Evolutionary conservation across 2,329 filamentous ascomycete species (phyloP).

Genomic region (Sporothrix pseudoabietina): DNA sequence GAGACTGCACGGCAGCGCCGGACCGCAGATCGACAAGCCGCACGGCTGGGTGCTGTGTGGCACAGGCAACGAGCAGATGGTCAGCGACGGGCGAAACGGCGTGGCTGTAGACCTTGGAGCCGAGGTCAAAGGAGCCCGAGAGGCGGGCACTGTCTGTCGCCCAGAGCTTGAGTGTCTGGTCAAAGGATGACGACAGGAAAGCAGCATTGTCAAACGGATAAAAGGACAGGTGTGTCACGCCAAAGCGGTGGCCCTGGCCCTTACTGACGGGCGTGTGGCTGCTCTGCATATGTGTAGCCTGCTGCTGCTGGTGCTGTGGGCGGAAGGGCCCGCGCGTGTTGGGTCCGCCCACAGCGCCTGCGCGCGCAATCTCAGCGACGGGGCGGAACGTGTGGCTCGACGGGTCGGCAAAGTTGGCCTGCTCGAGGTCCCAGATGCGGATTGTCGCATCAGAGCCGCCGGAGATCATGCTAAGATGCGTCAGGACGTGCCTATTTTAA

Average conservation of each 20-base stretch:
- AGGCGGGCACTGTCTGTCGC: conserved; percentile 62
- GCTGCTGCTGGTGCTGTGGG: conserved; percentile 16
- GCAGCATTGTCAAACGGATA: conserved; percentile 76
- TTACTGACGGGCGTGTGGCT: neutral
- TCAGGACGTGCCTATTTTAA: conserved; percentile 8
- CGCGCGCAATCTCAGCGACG: conserved; percentile 53
- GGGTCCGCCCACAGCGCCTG: conserved; percentile 31
- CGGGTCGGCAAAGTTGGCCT: conserved; percentile 47
- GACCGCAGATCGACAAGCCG: conserved; percentile 85
- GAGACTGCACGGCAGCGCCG: conserved; percentile 71
- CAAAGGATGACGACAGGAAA: conserved; percentile 76
- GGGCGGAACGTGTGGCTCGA: conserved; percentile 57
- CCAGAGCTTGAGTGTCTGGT: conserved; percentile 76
- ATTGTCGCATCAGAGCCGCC: conserved; percentile 84
- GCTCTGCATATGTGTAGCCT: conserved; percentile 1
- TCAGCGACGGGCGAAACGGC: conserved; percentile 72
- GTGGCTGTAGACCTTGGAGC: conserved; percentile 73
- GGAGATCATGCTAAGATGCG: conserved; percentile 66
- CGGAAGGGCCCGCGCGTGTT: conserved; percentile 23
- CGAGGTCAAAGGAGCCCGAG: conserved; percentile 69
- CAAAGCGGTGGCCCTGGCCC: conserved; percentile 60
- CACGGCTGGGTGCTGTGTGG: conserved; percentile 81
- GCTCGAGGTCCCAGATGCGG: conserved; percentile 83
- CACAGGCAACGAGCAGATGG: conserved; percentile 81
- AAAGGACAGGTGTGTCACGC: conserved; percentile 75